Base-by-base conservation (phyloP, 2,329 filamentous ascomycete genomes). In the Aspergillus nomiae region DNA sequence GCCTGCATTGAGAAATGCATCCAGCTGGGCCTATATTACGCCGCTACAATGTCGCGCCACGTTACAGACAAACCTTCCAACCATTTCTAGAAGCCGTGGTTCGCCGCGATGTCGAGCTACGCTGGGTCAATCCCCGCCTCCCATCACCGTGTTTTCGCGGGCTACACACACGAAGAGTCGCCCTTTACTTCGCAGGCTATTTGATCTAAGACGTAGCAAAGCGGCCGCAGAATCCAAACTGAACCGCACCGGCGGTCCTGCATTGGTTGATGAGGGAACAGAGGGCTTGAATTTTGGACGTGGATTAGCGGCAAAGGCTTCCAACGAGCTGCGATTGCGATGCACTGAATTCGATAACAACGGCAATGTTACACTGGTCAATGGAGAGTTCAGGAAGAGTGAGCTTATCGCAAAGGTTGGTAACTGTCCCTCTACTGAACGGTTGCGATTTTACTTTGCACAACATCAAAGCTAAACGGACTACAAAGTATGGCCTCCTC, bases 311-410 rank as follows among this genome's bases (percentile, higher is more conserved):
- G 85, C 88, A 54, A 95, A 94, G 78, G 90, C 92, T 3, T 89
- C 90, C 30, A 90, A 94, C 62, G 93, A 97, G 77, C 87, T 94
- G 34, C 89, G 92, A 63, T 83, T 99, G 69, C 87, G 95, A 59
- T 99, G 95, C 75, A 99, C 95, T 1, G 95, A 99, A 78, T 92
- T 98, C 63, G 93, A 98, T 72, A 92, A 94, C 76, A 88, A 92
- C 73, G 95, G 95, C 46, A 91, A 96, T 71, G 93, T 97, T 30
- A 96, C 94, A 24, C 83, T 98, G 62, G 91, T 96, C 24, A 96
- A 96, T 74, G 92, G 93, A 63, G 95, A 98, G 78, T 98, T 97
- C 79, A 96, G 95, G 81, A 99, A 99, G 84, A 95, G 89, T 72
- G 95, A 99, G 81, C 84, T 99, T 54, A 98, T 97, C 77, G 93